Evolutionary conservation across 2,329 filamentous ascomycete genomes (phyloP).

Genomic region (Ophiobolus disseminans): DNA sequence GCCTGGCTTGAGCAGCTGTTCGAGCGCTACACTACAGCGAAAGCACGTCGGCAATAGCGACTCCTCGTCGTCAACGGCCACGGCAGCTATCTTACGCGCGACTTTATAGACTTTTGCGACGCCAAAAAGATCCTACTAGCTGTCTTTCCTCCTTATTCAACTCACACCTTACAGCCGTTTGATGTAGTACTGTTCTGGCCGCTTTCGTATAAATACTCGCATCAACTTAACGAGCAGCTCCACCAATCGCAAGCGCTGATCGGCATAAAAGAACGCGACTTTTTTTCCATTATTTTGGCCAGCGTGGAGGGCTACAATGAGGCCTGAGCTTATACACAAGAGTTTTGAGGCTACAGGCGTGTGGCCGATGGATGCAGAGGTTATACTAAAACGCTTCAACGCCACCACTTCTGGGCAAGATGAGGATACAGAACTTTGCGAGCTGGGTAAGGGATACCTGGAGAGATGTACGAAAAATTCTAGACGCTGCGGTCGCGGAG

Average conservation of each 20-base stretch:
- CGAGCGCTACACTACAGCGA: constrained; percentile 17
- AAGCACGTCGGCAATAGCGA: constrained; percentile 9
- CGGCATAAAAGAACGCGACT: neutral
- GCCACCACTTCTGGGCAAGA: neutral
- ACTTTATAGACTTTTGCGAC: constrained; percentile 21
- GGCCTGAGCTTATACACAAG: neutral
- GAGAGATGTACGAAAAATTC: neutral
- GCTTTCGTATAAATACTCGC: neutral
- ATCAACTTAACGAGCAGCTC: neutral
- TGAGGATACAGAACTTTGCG: neutral
- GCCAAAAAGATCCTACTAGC: constrained; percentile 12
- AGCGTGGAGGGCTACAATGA: neutral
- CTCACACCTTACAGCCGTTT: neutral
- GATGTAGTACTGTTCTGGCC: neutral
- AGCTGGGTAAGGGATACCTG: neutral
- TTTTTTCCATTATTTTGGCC: constrained; percentile 1
- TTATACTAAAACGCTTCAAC: constrained; percentile 5
- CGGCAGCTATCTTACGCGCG: constrained; percentile 15
- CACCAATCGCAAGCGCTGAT: neutral
- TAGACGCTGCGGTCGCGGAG: neutral
- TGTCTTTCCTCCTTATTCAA: neutral
- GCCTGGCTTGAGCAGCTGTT: constrained; percentile 10
- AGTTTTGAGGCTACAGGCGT: constrained; percentile 8
- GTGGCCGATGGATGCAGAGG: constrained; percentile 1
- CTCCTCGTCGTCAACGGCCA: constrained; percentile 23